Conservation (phyloP, 148 eudicot species). For the Oxyria digyna region DNA sequence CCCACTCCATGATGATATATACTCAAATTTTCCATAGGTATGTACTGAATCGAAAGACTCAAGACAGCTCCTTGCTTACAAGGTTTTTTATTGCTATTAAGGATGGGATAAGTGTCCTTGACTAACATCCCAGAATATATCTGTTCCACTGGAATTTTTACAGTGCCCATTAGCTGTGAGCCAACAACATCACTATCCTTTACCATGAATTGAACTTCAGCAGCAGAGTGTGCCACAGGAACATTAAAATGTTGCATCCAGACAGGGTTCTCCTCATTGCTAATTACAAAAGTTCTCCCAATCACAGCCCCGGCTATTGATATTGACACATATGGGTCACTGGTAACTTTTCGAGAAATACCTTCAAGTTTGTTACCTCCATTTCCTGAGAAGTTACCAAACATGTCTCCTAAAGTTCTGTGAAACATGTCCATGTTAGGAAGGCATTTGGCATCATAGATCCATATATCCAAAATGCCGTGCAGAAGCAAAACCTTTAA, state of each 20-base stretch:
- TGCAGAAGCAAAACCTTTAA: constrained; percentile 49
- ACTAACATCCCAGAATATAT: constrained; percentile 27
- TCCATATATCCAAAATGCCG: constrained; percentile 89
- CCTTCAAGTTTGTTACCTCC: constrained; percentile 16
- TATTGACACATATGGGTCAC: constrained; percentile 83
- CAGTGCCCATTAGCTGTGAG: constrained; percentile 52
- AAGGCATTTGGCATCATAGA: constrained; percentile 59
- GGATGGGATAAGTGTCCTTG: constrained; percentile 53
- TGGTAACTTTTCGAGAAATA: constrained; percentile 27
- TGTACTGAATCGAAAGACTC: constrained; percentile 51
- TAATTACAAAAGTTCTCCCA: constrained; percentile 61
- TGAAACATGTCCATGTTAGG: constrained; percentile 80
- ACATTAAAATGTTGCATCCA: constrained; percentile 67
- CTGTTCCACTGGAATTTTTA: constrained; percentile 44
- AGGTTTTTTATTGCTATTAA: constrained; percentile 29
- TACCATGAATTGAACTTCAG: constrained; percentile 62
- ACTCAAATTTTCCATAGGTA: constrained; percentile 33
- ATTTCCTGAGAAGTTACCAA: constrained; percentile 19
- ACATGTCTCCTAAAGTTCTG: constrained; percentile 29
- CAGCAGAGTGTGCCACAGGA: constrained; percentile 62
- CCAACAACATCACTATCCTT: constrained; percentile 65
- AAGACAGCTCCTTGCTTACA: constrained; percentile 47
- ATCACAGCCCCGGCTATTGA: constrained; percentile 40
- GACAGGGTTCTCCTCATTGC: constrained; percentile 49
- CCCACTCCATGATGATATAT: constrained; percentile 57